Conservation (phyloP, 441 rosid genomes). For the Breynia disticha region DNA sequence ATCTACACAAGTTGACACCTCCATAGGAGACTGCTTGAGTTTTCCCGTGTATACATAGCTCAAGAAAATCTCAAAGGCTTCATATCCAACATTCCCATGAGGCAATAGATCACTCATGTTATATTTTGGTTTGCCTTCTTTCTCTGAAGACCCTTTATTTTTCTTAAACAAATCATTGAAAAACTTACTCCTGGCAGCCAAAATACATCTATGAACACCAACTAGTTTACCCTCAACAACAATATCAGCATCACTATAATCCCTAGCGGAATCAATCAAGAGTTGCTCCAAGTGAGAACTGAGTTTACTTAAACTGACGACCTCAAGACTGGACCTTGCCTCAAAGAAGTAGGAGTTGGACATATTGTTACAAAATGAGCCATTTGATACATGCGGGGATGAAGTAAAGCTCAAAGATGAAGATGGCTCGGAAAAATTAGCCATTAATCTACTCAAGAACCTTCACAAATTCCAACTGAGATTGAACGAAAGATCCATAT, state of each 20-base stretch:
- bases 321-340: conserved; percentile 37
- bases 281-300: conserved; percentile 67
- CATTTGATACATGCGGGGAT: conserved; percentile 43
- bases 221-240: conserved; percentile 47
- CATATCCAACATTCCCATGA: conserved; percentile 53
- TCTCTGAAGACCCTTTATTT: conserved; percentile 28
- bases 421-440: conserved; percentile 55
- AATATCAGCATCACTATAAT: conserved; percentile 69
- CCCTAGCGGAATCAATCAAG: conserved; percentile 30
- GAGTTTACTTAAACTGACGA: conserved; percentile 53
- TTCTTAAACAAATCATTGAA: conserved; percentile 50
- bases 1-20: conserved; percentile 79
- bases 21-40: conserved; percentile 51
- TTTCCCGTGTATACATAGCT: conserved; percentile 68
- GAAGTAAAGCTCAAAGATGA: conserved; percentile 62
- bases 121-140: conserved; percentile 53
- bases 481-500: conserved; percentile 12
- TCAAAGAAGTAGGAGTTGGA: conserved; percentile 26
- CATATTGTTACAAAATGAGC: conserved; percentile 35
- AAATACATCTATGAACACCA: conserved; percentile 68
- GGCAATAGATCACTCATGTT: conserved; percentile 42
- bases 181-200: conserved; percentile 79
- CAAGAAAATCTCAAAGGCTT: conserved; percentile 64
- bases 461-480: conserved; percentile 1
- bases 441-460: conserved; percentile 28